Base-by-base conservation (phyloP, 106 monocot species). In the Acorus calamus region DNA sequence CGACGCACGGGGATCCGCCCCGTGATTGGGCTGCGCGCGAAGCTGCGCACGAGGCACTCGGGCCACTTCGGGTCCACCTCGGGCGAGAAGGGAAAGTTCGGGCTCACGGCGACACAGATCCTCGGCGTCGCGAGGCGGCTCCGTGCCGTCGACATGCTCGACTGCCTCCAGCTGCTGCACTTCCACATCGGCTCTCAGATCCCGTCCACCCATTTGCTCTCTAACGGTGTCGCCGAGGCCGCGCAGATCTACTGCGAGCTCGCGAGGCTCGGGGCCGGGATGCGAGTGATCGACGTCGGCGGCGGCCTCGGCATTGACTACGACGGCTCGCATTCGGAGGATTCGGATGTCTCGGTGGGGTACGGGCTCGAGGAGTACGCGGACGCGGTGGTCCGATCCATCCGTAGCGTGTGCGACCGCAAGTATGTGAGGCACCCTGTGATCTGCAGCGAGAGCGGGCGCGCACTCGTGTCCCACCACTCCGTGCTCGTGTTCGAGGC, bases 151-250 rank as follows among this genome's bases (percentile, higher is more conserved):
- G 73, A 81, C 4, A 86, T 91, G 86, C 75, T 88, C 10, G 87
- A 88, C 65, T 88, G 87, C 70, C 87, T 88, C 45, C 87, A 88
- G 59, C 87, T 88, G 8, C 74, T 88, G 49, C 87, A 88, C 71
- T 88, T 88, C 66, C 87, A 88, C 69, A 88, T 88, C 60, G 87
- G 87, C 3, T 88, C 87, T 12, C 87, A 88, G 71, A 88, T 88
- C 62, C 87, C 87, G 0, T 78, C 78, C 44, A 86, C 86, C 28
- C 55, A 72, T 2, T 67, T 91, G 47, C 71, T 91, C 9, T 52
- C 79, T 0, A 83, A 83, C 9, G 87, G 83, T 0, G 80, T 83
- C 0, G 73, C 69, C 14, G 87, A 88, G 78, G 87, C 87, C 4
- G 83, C 87, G 2, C 87, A 88, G 65, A 83, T 88, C 63, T 88